Evolutionary conservation across 148 eudicot genomes (phyloP).

Genomic region (Fagopyrum esculentum): DNA sequence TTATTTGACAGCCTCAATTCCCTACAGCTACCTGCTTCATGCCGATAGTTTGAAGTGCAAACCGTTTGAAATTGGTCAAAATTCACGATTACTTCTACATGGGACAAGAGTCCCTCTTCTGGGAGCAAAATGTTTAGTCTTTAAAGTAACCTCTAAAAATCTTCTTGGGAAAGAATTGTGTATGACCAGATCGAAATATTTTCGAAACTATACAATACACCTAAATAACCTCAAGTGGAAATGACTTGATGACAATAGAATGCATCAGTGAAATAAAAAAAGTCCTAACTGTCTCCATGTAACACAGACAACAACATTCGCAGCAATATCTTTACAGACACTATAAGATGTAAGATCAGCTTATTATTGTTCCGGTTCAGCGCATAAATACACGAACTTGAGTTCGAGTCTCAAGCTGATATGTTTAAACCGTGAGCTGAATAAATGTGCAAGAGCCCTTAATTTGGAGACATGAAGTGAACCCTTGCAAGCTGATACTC

Average conservation of each 20-base stretch:
- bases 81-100: background rate
- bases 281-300: background rate
- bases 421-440: background rate
- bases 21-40: no score
- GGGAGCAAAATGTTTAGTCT: no score
- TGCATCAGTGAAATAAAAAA: background rate
- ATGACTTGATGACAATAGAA: background rate
- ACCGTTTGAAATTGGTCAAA: background rate
- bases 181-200: background rate
- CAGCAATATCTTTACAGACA: slow-evolving; percentile 6
- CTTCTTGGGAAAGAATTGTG: background rate
- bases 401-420: background rate
- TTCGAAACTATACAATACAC: slow-evolving; percentile 1
- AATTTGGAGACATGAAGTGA: slow-evolving; percentile 58
- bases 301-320: slow-evolving; percentile 8
- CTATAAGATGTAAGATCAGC: background rate
- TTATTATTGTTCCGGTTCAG: slow-evolving; percentile 3
- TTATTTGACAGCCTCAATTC: no score
- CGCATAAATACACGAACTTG: background rate
- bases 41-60: no score
- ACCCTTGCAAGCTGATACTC: slow-evolving; percentile 57
- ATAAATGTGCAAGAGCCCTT: slow-evolving; percentile 10
- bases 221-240: slow-evolving; percentile 5
- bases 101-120: background rate
- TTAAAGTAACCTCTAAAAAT: background rate